Conservation (phyloP, 306 rosid genomes). For the Quillaja saponaria region DNA sequence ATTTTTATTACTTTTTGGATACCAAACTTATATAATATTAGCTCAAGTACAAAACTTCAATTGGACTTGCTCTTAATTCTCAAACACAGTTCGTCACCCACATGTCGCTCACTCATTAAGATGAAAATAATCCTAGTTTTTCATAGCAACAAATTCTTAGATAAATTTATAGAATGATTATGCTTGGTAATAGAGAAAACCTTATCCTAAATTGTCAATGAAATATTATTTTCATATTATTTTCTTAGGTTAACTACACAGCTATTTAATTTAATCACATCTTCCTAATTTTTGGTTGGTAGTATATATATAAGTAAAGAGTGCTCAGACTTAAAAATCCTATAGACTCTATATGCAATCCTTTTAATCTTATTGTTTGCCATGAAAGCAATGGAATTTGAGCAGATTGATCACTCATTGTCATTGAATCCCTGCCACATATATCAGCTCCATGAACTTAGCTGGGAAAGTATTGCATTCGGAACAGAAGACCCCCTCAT, state of each 20-base stretch:
- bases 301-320: constrained; percentile 24
- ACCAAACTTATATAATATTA: constrained; percentile 1
- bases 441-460: constrained; percentile 34
- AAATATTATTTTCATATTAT: no score
- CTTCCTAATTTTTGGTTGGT: constrained; percentile 9
- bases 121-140: no score
- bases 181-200: no score
- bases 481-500: constrained; percentile 30
- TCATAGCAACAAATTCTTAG: no score
- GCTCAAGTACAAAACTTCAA: constrained; percentile 1
- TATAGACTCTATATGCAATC: constrained; percentile 7
- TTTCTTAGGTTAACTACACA: no score
- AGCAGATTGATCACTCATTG: constrained; percentile 32
- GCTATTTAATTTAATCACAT: no score
- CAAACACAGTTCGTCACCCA: constrained; percentile 9
- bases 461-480: constrained; percentile 32
- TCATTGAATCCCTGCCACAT: constrained; percentile 31
- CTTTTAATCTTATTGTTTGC: constrained; percentile 18
- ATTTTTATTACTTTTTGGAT: constrained; percentile 26
- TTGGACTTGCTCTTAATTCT: background rate
- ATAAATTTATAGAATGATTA: no score
- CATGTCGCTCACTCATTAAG: background rate
- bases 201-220: no score
- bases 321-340: background rate
- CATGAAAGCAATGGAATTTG: constrained; percentile 38